A percentile compares a stretch with the other conserved stretches of the same genome.
These are phyloP conservation scores for Lactarius evosmus DNA, from an alignment of 768 basidiomycete genomes.

Conservation along the genomic window DNA sequence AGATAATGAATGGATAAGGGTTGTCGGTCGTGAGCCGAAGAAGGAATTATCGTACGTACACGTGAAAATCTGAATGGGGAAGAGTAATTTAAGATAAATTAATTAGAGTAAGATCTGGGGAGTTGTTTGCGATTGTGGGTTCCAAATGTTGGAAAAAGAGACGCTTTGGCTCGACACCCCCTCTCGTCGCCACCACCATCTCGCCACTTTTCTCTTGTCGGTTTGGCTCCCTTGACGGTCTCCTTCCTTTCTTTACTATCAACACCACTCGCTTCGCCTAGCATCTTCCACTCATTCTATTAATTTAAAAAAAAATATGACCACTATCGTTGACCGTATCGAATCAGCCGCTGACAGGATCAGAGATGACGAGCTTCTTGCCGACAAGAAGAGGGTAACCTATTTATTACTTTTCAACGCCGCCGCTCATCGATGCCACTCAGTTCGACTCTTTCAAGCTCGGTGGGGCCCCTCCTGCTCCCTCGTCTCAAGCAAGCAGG, in stretches of 20 bases:
- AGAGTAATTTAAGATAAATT: no score
- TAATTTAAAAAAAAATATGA: conserved; percentile 31
- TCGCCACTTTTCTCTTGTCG: conserved; percentile 22
- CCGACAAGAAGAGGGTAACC: conserved; percentile 45
- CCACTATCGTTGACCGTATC: conserved; percentile 41
- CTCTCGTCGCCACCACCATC: conserved; percentile 34
- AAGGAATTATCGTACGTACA: no score
- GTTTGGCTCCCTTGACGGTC: conserved; percentile 32
- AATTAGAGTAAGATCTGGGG: no score
- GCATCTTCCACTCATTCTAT: conserved; percentile 38
- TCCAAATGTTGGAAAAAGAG: conserved; percentile 25
- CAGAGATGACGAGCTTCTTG: conserved; percentile 36
- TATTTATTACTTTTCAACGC: conserved; percentile 13
- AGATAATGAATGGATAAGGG: no score
- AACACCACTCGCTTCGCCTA: conserved; percentile 34
- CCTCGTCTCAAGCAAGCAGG: conserved; percentile 38
- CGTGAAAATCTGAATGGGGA: no score
- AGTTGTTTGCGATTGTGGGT: conserved; percentile 32
- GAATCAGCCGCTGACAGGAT: conserved; percentile 31
- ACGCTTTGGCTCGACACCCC: conserved; percentile 17
- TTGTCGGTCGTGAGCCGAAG: no score
- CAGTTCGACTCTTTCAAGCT: conserved; percentile 76
- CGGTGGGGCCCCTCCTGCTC: conserved; percentile 43
- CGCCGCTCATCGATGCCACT: neutral
- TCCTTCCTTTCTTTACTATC: conserved; percentile 38